Evolutionary conservation across 306 rosid species (phyloP).

Genomic region (Pachyrhizus erosus): DNA sequence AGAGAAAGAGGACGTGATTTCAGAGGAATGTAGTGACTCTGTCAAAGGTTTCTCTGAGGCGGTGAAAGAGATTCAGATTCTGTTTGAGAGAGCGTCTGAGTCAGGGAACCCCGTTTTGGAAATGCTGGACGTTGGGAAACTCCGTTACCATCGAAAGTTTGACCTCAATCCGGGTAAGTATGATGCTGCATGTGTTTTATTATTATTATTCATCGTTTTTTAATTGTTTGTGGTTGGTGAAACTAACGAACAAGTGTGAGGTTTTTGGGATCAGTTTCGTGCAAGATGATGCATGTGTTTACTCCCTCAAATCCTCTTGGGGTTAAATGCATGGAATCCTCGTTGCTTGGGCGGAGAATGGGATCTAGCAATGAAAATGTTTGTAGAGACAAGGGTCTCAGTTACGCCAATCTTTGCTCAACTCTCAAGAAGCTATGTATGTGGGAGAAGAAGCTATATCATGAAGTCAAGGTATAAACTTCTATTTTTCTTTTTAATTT

Average conservation of each 20-base stretch:
- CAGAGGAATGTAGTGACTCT: constrained; percentile 41
- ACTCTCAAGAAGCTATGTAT: constrained; percentile 64
- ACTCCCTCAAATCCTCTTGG: constrained; percentile 31
- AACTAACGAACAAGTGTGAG: background rate
- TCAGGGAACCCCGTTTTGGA: constrained; percentile 64
- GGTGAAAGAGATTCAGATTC: constrained; percentile 65
- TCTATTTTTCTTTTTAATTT: background rate
- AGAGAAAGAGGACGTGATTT: constrained; percentile 28
- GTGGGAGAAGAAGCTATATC: constrained; percentile 89
- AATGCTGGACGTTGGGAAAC: constrained; percentile 60
- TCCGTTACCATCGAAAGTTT: constrained; percentile 53
- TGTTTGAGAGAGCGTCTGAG: constrained; percentile 67
- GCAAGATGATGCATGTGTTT: constrained; percentile 55
- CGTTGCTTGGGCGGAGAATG: constrained; percentile 35
- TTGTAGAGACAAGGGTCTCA: constrained; percentile 44
- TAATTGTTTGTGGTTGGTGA: background rate
- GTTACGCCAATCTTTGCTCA: constrained; percentile 53
- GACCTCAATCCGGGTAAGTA: constrained; percentile 60
- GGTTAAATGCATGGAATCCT: constrained; percentile 38
- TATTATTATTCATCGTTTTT: background rate
- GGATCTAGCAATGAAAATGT: constrained; percentile 21
- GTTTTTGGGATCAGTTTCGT: constrained; percentile 52
- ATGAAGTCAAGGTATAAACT: constrained; percentile 77
- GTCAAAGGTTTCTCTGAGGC: constrained; percentile 52
- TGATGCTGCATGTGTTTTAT: background rate